Base-by-base conservation (phyloP, 768 basidiomycete genomes). In the Lentinula boryana region DNA sequence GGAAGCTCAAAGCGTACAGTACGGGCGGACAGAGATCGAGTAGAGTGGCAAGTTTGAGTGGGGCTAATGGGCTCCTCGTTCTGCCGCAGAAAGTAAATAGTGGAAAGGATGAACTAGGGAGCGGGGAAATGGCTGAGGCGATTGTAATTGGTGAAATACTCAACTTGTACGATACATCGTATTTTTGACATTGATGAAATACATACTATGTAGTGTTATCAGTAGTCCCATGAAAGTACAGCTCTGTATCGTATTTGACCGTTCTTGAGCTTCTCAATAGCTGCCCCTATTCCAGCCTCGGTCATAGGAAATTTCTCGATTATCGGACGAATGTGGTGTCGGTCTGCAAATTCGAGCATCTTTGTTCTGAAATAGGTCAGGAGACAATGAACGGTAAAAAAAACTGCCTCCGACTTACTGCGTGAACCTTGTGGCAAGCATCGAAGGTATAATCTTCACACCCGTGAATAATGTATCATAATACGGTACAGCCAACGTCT, bases 1-100 rank as follows among this genome's bases (percentile, higher is more conserved):
- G 72, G 32, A 80, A 80, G 7, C 75, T 92, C 58, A 78, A 77
- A 59, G 93, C 91, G 2, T 82, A 78, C 64, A 93, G 88, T 58
- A 95, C 93, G 0, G 93, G 94, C 23, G 91, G 92, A 0, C 94
- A 96, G 69, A 78, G 93, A 5, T 93, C 92, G 16, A 91, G 89
- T 67, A 78, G 91, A 23, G 87, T 89, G 4, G 88, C 88, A 12
- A 94, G 92, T 65, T 67, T 96, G 53, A 85, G 81, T 44, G 88
- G 87, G 1, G 91, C 92, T 15, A 94, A 95, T 69, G 93, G 86
- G 1, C 73, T 95, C 46, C 84, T 89, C 0, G 78, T 87, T 21
- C 69, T 95, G 21, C 93, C 92, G 2, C 70, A 76, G 35, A 70
- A 64, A 48, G 69, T 73, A 5, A 66, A 68, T 55, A 62, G 64